Conservation (phyloP, 1,284 basidiomycete genomes). For the Pseudomicrostroma phylloplanum region DNA sequence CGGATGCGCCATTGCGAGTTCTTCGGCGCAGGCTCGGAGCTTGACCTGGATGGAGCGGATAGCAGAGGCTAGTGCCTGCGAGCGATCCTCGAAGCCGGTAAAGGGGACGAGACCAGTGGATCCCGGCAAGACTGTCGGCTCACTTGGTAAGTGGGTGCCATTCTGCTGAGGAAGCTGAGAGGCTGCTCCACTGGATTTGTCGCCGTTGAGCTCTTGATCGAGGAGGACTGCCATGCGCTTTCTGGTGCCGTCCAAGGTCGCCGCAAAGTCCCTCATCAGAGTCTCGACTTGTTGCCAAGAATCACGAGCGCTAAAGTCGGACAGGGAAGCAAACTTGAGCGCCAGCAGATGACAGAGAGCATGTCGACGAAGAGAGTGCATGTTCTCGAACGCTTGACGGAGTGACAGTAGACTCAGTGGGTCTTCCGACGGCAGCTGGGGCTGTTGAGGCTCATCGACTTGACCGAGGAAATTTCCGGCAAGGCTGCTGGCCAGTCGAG, state of each 20-base stretch:
- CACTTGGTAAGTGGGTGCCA: no score
- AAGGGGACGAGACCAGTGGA: slow-evolving; percentile 3
- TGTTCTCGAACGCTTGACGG: slow-evolving; percentile 35
- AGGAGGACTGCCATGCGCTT: slow-evolving; percentile 15
- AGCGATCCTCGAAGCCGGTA: slow-evolving; percentile 35
- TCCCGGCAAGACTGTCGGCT: not conserved
- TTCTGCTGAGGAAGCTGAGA: no score
- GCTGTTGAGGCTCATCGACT: not conserved
- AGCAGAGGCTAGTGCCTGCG: slow-evolving; percentile 32
- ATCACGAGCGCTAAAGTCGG: not conserved
- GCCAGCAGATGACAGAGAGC: slow-evolving; percentile 33
- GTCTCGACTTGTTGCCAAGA: slow-evolving; percentile 13
- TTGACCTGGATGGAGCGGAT: slow-evolving; percentile 48
- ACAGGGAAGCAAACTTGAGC: slow-evolving; percentile 20
- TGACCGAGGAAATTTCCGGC: no score
- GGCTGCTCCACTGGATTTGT: not conserved
- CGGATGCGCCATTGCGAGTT: slow-evolving; percentile 25
- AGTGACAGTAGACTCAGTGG: slow-evolving; percentile 28
- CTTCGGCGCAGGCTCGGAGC: slow-evolving; percentile 42
- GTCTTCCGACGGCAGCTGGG: not conserved
- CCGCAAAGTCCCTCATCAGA: slow-evolving; percentile 8
- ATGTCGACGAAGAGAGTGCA: slow-evolving; percentile 31
- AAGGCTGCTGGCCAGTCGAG: not conserved
- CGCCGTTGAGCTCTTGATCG: slow-evolving; percentile 5
- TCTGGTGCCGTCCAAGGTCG: not conserved